phyloP scores from a whole-genome alignment of 140 eudicot species.

The Senecio squalidus region DNA sequence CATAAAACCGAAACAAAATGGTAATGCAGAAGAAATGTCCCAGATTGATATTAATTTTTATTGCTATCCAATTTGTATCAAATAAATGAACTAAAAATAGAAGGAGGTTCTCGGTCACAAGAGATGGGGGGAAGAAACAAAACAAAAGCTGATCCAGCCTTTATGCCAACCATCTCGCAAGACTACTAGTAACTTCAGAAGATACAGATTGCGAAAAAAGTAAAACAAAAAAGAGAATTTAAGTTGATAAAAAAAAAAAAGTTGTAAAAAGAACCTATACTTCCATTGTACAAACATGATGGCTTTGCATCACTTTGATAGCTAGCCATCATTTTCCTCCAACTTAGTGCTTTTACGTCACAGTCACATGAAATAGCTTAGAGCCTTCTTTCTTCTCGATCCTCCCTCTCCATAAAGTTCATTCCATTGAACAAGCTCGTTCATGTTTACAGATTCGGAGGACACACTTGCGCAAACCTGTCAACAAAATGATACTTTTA shows the following conservation, averaged over 20 bases:
- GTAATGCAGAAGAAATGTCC: not conserved
- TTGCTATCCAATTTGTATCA: slow-evolving; percentile 8
- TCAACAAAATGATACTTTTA: not conserved
- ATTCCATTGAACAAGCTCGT: slow-evolving; percentile 86
- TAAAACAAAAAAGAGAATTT: not conserved
- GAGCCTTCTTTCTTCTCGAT: slow-evolving; percentile 68
- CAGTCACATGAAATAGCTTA: slow-evolving; percentile 80
- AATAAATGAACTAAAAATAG: slow-evolving; percentile 12
- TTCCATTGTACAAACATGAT: slow-evolving; percentile 37
- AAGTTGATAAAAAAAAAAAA: not conserved
- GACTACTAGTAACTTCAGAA: slow-evolving; percentile 12
- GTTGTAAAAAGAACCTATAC: slow-evolving; percentile 33
- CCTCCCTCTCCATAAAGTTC: slow-evolving; percentile 94
- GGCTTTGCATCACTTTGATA: slow-evolving; percentile 28
- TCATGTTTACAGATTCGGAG: slow-evolving; percentile 76
- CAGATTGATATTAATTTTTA: slow-evolving; percentile 5
- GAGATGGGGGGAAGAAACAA: slow-evolving; percentile 26
- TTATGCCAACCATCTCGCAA: slow-evolving; percentile 50
- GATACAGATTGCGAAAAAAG: slow-evolving; percentile 12
- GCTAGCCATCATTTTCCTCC: slow-evolving; percentile 1
- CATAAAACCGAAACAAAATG: too few relatives aligned
- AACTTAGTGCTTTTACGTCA: not conserved
- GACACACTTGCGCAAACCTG: slow-evolving; percentile 95
- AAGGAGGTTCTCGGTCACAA: slow-evolving; percentile 9
- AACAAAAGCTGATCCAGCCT: slow-evolving; percentile 46